Percentiles rank a stretch among this genome's conserved stretches.
phyloP scores from a whole-genome alignment of 441 rosid species.

The Capsella rubella region DNA sequence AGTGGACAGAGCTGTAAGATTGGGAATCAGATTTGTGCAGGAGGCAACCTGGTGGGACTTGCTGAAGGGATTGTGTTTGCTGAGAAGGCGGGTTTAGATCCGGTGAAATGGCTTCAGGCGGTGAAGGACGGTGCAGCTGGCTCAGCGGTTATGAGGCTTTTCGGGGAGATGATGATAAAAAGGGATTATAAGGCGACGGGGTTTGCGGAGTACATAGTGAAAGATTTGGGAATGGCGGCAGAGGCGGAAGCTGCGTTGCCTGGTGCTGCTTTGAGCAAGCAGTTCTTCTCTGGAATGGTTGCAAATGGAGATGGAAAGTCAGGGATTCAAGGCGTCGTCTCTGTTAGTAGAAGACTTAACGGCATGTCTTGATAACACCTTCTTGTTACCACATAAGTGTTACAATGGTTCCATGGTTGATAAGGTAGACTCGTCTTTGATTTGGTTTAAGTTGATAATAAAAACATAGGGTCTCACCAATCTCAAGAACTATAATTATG shows the following conservation, averaged over 20 bases:
- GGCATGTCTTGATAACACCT: slow-evolving; percentile 3
- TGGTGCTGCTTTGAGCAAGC: slow-evolving; percentile 74
- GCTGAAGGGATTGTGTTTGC: slow-evolving; percentile 84
- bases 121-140: slow-evolving; percentile 72
- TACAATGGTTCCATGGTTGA: background rate
- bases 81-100: slow-evolving; percentile 64
- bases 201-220: slow-evolving; percentile 78
- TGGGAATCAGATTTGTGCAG: slow-evolving; percentile 76
- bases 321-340: slow-evolving; percentile 76
- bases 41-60: slow-evolving; percentile 70
- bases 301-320: slow-evolving; percentile 78
- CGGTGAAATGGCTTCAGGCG: slow-evolving; percentile 52
- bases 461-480: background rate
- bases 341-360: slow-evolving; percentile 63
- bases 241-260: slow-evolving; percentile 60
- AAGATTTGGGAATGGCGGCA: slow-evolving; percentile 85
- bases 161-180: slow-evolving; percentile 67
- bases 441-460: slow-evolving; percentile 11
- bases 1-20: slow-evolving; percentile 84
- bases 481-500: background rate
- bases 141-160: slow-evolving; percentile 72
- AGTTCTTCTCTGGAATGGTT: slow-evolving; percentile 77
- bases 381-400: background rate
- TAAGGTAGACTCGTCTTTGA: background rate
- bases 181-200: slow-evolving; percentile 76